Base-by-base conservation (phyloP, 257 asterid genomes). In the Lycium ferocissimum region DNA sequence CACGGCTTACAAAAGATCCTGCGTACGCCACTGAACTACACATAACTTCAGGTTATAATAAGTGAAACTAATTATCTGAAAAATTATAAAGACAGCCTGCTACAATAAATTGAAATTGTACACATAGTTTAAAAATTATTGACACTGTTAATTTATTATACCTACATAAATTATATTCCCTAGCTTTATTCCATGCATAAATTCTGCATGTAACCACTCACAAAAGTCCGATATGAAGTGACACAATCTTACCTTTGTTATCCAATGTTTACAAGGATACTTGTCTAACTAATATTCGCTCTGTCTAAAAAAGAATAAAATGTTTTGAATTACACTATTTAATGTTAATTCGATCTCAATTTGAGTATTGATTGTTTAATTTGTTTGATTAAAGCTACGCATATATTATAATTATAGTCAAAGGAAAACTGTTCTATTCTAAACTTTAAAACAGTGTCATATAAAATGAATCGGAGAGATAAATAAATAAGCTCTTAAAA, bases 171-270 rank as follows among this genome's bases (percentile, higher is more conserved):
- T 51, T 75, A 3, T 76, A 22, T 76, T 76, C 81, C 38, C 2
- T 51, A 13, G 4, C 81, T 76, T 76, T 76, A 76, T 76, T 51
- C 63, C 82, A 76, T 53, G 63, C 82, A 51, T 76, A 76, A 1
- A 76, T 76, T 76, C 82, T 76, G 56, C 63, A 76, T 51, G 38
- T 7, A 51, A 76, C 17, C 63, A 76, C 14, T 22, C 15, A 76
- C 63, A 51, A 13, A 51, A 49, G 82, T 51, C 45, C 22, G 49
- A 54, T 53, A 11, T 12, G 45, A 51, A 51, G 62, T 22, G 63
- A 75, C 62, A 20, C 45, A 22, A 75, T 49, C 37, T 75, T 49
- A 75, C 20, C 61, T 75, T 75, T 45, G 81, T 2, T 47, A 4
- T 47, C 57, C 4, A 43, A 18, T 72, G 15, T 71, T 43, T 72